phyloP scores from a whole-genome alignment of 352 stramenopile genomes.

The Globisporangium spiculum region DNA sequence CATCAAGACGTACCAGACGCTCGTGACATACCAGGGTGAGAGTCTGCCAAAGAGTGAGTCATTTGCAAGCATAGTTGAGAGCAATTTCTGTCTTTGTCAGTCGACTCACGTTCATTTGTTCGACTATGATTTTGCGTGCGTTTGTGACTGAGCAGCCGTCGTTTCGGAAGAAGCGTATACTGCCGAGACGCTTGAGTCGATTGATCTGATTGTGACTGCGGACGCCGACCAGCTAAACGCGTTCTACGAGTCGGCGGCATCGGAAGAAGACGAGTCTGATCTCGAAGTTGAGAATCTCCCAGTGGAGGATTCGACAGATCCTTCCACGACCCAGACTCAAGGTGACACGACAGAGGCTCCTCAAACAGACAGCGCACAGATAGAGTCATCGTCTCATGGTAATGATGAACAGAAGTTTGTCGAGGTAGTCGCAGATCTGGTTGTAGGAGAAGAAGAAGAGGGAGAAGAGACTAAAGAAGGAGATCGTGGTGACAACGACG shows the following conservation, averaged over 20 bases:
- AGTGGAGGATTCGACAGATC: background rate
- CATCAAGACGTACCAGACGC: conserved; percentile 75
- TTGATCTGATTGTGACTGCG: conserved; percentile 67
- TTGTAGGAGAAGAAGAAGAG: conserved; percentile 24
- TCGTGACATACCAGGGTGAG: conserved; percentile 57
- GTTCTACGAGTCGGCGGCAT: conserved; percentile 51
- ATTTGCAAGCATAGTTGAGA: conserved; percentile 1
- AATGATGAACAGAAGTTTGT: background rate
- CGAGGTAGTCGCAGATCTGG: background rate
- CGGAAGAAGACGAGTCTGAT: conserved; percentile 22
- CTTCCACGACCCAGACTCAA: background rate
- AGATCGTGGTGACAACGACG: background rate
- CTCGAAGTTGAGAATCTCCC: conserved; percentile 1
- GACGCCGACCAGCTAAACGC: conserved; percentile 59
- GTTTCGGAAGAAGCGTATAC: conserved; percentile 12
- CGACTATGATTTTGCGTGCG: background rate
- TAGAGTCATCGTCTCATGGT: background rate
- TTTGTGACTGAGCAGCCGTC: conserved; percentile 12
- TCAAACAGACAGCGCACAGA: background rate
- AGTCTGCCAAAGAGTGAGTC: conserved; percentile 15
- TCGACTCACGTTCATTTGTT: background rate
- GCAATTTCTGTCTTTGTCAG: too few species aligned
- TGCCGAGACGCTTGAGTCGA: conserved; percentile 59
- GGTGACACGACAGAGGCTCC: background rate
- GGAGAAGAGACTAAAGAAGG: conserved; percentile 23